Evolutionary conservation across 2,329 filamentous ascomycete species (phyloP).

Genomic region (Davidsoniella virescens): DNA sequence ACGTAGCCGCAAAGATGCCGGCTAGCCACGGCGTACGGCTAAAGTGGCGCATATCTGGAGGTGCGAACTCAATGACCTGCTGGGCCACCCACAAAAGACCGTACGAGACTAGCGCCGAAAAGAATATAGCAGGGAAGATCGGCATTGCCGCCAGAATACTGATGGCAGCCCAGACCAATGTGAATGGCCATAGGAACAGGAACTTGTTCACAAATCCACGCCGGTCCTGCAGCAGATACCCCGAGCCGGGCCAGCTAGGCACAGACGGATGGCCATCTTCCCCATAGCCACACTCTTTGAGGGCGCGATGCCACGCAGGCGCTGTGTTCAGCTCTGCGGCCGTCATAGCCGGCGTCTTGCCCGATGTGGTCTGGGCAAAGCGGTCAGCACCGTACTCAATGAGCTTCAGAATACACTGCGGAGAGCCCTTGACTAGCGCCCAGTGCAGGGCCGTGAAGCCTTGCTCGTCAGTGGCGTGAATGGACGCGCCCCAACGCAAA

Average conservation of each 20-base stretch:
- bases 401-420: conserved; percentile 79
- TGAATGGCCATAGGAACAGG: conserved; percentile 77
- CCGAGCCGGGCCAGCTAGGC: conserved; percentile 56
- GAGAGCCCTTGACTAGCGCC: conserved; percentile 86
- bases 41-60: conserved; percentile 73
- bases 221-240: conserved; percentile 59
- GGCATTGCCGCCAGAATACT: conserved; percentile 58
- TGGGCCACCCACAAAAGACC: conserved; percentile 62
- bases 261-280: conserved; percentile 55
- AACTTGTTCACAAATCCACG: conserved; percentile 66
- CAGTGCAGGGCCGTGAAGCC: conserved; percentile 92
- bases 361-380: conserved; percentile 74
- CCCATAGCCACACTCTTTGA: conserved; percentile 73
- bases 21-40: conserved; percentile 89
- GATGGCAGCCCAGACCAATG: conserved; percentile 55
- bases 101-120: conserved; percentile 49
- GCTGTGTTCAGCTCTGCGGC: conserved; percentile 81
- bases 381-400: conserved; percentile 91
- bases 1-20: conserved; percentile 75
- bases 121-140: conserved; percentile 59
- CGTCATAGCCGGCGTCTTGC: conserved; percentile 76
- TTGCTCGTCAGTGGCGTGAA: conserved; percentile 77
- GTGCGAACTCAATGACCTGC: conserved; percentile 65
- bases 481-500: conserved; percentile 85
- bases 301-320: conserved; percentile 64